phyloP scores from a whole-genome alignment of 1,284 basidiomycete genomes.

The Puccinia polysora region DNA sequence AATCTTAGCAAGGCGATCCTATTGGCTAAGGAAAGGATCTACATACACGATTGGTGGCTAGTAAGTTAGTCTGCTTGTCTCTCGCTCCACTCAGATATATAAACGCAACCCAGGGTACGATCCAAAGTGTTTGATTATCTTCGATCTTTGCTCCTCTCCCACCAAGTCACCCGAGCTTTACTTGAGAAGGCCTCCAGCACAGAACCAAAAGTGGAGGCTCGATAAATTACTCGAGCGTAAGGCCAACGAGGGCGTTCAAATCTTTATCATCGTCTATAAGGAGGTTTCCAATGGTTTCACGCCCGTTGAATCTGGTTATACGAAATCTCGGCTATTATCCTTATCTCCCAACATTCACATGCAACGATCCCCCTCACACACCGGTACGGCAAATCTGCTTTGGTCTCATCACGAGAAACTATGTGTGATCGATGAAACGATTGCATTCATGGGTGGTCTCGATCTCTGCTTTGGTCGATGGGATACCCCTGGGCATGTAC shows the following conservation, averaged over 20 bases:
- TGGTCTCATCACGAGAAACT: slow-evolving; percentile 99
- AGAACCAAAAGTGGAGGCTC: slow-evolving; percentile 67
- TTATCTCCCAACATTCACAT: slow-evolving; percentile 93
- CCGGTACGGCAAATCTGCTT: slow-evolving; percentile 94
- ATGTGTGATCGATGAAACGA: slow-evolving; percentile 93
- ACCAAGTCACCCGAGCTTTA: slow-evolving; percentile 45
- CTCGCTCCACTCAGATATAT: slow-evolving; percentile 70
- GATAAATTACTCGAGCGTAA: slow-evolving; percentile 85
- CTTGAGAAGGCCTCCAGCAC: slow-evolving; percentile 49
- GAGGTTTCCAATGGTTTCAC: slow-evolving; percentile 98
- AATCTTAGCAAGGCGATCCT: slow-evolving; percentile 89
- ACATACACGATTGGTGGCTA: slow-evolving; percentile 88
- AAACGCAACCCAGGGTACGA: no score
- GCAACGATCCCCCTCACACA: slow-evolving; percentile 93
- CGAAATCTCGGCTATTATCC: slow-evolving; percentile 78
- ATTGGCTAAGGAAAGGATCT: slow-evolving; percentile 71
- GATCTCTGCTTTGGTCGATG: slow-evolving; percentile 66
- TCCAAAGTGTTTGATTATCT: background rate
- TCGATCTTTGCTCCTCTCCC: background rate
- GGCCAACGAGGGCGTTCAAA: slow-evolving; percentile 91
- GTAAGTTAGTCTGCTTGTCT: no score
- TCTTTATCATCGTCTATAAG: slow-evolving; percentile 92
- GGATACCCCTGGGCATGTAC: slow-evolving; percentile 87
- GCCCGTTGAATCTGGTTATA: slow-evolving; percentile 62
- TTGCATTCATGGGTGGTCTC: slow-evolving; percentile 96